Percentiles rank a stretch among this genome's conserved stretches.
Evolutionary conservation across 2,329 filamentous ascomycete species (phyloP).

Genomic region (Colletotrichum godetiae): DNA sequence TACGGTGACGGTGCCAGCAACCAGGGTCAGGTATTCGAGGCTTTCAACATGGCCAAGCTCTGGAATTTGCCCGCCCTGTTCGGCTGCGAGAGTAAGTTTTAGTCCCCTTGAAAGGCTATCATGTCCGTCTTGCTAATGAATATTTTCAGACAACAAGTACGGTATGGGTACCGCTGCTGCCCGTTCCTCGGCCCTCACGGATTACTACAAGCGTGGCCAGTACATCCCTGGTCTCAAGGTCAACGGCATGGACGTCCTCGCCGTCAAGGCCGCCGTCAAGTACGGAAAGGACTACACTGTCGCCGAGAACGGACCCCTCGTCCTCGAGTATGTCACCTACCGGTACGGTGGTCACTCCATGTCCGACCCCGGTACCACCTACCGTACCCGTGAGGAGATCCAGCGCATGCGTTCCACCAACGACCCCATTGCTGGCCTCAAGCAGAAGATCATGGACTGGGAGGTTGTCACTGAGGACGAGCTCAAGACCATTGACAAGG

Average conservation of each 20-base stretch:
- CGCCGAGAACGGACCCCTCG: constrained; percentile 88
- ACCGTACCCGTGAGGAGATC: constrained; percentile 99
- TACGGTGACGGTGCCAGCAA: constrained; percentile 99
- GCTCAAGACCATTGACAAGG: constrained; percentile 96
- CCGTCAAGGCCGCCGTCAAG: constrained; percentile 94
- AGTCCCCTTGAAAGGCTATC: neutral
- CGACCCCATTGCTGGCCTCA: constrained; percentile 96
- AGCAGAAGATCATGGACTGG: constrained; percentile 99
- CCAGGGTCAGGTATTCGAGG: constrained; percentile 99
- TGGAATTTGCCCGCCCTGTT: constrained; percentile 97
- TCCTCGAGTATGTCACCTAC: constrained; percentile 99
- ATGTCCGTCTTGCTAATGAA: constrained; percentile 40
- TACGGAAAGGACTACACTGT: constrained; percentile 91
- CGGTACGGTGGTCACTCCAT: constrained; percentile 99
- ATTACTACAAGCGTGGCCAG: constrained; percentile 99
- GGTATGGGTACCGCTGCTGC: constrained; percentile 98
- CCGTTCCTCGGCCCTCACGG: constrained; percentile 93
- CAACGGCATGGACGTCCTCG: constrained; percentile 99
- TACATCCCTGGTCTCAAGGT: constrained; percentile 99
- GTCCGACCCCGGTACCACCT: constrained; percentile 99
- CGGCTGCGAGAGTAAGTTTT: constrained; percentile 91
- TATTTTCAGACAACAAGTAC: constrained; percentile 92
- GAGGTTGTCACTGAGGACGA: constrained; percentile 90
- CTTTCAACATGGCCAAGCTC: constrained; percentile 99
- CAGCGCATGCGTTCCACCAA: constrained; percentile 99